phyloP scores from a whole-genome alignment of 2,329 filamentous ascomycete species.

The Fusarium hostae region DNA sequence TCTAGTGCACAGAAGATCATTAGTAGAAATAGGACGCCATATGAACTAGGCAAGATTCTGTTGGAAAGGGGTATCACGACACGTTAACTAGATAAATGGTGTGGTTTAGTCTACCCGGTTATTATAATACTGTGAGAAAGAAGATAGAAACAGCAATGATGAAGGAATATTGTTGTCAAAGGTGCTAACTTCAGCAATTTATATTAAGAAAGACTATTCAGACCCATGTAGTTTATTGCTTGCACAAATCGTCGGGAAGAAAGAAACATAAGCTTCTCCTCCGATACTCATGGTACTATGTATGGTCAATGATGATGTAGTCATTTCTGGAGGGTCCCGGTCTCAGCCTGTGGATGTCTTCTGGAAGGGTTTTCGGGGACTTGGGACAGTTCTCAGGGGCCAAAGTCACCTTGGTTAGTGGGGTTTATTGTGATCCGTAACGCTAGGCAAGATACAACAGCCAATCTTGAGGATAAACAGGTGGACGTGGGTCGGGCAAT shows the following conservation, averaged over 20 bases:
- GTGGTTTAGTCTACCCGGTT: background rate
- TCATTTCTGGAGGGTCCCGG: background rate
- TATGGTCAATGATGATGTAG: background rate
- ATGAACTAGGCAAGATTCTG: background rate
- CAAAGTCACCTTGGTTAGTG: conserved; percentile 1
- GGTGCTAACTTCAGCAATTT: background rate
- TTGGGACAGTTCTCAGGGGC: conserved; percentile 30
- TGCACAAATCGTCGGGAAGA: background rate
- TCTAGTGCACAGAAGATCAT: background rate
- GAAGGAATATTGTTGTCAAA: background rate
- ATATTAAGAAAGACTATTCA: background rate
- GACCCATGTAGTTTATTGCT: background rate
- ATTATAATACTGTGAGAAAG: background rate
- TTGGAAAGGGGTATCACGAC: background rate
- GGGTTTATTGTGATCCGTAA: conserved; percentile 12
- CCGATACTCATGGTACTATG: background rate
- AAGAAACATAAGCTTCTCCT: background rate
- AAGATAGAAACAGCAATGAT: background rate
- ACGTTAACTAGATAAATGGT: background rate
- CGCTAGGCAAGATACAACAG: background rate
- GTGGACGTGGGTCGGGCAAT: conserved; percentile 11
- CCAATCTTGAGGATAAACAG: conserved; percentile 20
- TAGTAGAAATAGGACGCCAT: background rate
- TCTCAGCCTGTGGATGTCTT: conserved; percentile 8
- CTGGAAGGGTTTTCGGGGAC: conserved; percentile 35